These are phyloP conservation scores for Fusarium begoniae DNA, from an alignment of 2,329 filamentous ascomycete genomes.

Conservation along the genomic window DNA sequence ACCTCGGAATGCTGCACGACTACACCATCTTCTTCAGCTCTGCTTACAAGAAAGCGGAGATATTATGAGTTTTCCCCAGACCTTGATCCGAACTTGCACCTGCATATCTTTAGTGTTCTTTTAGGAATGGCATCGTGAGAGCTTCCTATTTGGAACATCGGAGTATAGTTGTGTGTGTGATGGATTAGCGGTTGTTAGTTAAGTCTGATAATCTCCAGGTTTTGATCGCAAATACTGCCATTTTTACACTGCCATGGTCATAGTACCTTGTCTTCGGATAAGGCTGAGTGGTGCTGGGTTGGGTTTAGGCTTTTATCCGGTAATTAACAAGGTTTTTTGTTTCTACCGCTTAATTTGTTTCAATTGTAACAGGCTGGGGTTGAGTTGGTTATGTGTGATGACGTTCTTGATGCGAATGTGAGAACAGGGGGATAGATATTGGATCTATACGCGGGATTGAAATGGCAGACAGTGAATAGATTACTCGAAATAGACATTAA, in stretches of 20 bases:
- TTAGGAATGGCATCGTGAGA: not conserved
- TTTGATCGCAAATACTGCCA: not conserved
- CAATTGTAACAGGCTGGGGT: not conserved
- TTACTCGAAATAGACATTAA: not conserved
- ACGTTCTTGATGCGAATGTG: not conserved
- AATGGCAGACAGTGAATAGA: not conserved
- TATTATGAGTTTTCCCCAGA: not conserved
- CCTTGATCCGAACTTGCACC: not conserved
- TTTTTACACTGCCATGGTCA: not conserved
- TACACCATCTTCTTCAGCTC: conserved; percentile 19
- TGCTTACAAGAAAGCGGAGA: conserved; percentile 5
- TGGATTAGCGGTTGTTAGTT: not conserved
- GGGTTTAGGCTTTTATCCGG: not conserved
- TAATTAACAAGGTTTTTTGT: not conserved
- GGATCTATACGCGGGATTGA: not conserved
- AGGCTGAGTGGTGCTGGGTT: conserved; percentile 1
- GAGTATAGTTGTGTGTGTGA: not conserved
- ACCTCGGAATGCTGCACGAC: conserved; percentile 28
- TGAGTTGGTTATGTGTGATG: conserved; percentile 12
- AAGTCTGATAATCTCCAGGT: not conserved
- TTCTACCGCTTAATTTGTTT: conserved; percentile 13
- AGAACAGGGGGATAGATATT: not conserved
- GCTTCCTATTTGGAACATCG: conserved; percentile 20
- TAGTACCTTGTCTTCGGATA: not conserved
- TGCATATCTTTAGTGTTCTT: conserved; percentile 15